Conservation (phyloP, 805 yeast genomes). For the Kregervanrija fluxuum region DNA sequence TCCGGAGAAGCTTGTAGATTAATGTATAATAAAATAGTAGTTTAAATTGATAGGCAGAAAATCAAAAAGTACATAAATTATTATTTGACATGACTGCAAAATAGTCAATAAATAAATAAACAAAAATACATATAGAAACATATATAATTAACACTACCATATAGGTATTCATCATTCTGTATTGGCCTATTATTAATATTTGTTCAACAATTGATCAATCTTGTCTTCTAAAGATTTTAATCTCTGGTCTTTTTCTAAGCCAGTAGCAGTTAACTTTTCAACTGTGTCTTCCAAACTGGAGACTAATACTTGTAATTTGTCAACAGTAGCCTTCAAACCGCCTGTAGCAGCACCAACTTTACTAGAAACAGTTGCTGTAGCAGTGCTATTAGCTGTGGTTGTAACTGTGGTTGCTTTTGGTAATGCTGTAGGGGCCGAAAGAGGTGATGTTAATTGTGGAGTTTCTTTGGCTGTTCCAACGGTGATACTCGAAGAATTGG, state of each 20-base stretch:
- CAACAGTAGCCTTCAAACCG: slow-evolving; percentile 67
- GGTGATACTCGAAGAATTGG: too few relatives aligned
- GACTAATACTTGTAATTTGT: slow-evolving; percentile 54
- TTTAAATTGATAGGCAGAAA: too few relatives aligned
- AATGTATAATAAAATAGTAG: too few relatives aligned
- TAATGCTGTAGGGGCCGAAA: not conserved
- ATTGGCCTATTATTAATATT: slow-evolving; percentile 15
- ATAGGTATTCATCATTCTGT: too few relatives aligned
- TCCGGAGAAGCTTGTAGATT: too few relatives aligned
- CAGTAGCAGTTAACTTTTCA: slow-evolving; percentile 41
- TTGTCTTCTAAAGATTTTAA: slow-evolving; percentile 52
- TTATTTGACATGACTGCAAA: too few relatives aligned
- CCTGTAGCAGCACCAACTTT: slow-evolving; percentile 38
- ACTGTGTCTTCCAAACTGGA: slow-evolving; percentile 51
- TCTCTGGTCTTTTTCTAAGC: slow-evolving; percentile 59
- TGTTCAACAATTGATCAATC: slow-evolving; percentile 45
- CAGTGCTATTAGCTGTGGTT: slow-evolving; percentile 12
- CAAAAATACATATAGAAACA: too few relatives aligned
- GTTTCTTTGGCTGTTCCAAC: slow-evolving; percentile 4
- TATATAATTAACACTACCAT: too few relatives aligned
- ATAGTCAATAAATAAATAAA: too few relatives aligned
- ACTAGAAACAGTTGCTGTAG: slow-evolving; percentile 27
- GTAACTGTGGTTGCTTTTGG: slow-evolving; percentile 7
- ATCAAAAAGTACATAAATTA: too few relatives aligned
- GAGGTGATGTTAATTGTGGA: slow-evolving; percentile 6